Evolutionary conservation across 768 basidiomycete species (phyloP), one percentile per base, ranked within the genome.

Genomic region (Myochromella boudieri): DNA sequence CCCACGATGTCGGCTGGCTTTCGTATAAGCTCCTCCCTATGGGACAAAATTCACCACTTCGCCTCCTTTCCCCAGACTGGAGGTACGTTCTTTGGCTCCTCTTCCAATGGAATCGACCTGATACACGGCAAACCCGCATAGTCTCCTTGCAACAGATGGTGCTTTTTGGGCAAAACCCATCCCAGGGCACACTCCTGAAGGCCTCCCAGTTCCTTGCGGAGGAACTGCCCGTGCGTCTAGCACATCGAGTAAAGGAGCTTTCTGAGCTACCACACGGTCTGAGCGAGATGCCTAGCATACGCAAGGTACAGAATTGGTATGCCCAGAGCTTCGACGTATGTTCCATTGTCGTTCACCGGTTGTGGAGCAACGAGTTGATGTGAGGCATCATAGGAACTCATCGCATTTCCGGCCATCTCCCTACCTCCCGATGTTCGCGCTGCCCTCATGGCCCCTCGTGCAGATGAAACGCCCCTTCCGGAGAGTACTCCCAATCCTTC

Each of bases 121-220:
- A 21, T 20, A 34, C 14, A 29, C 31, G 18, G 15, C 26, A 4
- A 31, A 10, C 2, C 34, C 25, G 27, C 27, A 10, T 58, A 91
- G 95, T 98, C 3, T 97, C 94, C 0, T 75, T 97, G 15, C 90
- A 97, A 67, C 95, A 98, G 69, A 97, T 99, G 95, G 92, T 97
- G 40, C 78, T 89, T 44, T 97, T 99, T 60, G 95, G 95, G 0
- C 93, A 97, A 71, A 90, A 97, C 60, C 95, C 95, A 0, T 87
- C 83, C 44, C 91, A 95, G 63, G 95, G 95, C 0, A 99, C 95
- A 0, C 76, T 99, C 9, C 69, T 97, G n/a, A 87, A 86, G 61
- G 97, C 91, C 0, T 86, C 86, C 56, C 91, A 94, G 61, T 95
- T 95, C 65, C 77, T 95, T 3, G 72, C 83, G 48, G 95, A 97